These are phyloP conservation scores for Naganishia onofrii DNA, from an alignment of 768 basidiomycete genomes.

Conservation along the genomic window DNA sequence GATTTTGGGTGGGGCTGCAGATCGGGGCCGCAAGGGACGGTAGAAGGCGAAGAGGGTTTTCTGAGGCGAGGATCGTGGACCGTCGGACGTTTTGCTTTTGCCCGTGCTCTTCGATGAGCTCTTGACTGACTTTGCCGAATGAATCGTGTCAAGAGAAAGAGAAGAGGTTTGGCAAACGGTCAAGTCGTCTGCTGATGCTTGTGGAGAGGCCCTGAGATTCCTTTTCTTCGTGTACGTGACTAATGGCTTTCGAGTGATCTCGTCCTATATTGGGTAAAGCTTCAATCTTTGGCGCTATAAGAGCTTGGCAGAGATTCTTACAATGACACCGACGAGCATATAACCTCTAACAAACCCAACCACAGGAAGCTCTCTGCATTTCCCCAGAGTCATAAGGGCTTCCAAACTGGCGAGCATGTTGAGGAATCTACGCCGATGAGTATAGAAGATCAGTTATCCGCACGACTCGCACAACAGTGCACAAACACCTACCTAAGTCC, in stretches of 20 bases:
- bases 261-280: slow-evolving; percentile 40
- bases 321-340: slow-evolving; percentile 72
- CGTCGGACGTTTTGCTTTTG: neutral
- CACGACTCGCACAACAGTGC: neutral
- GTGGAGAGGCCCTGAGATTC: slow-evolving; percentile 35
- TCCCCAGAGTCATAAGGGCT: slow-evolving; percentile 56
- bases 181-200: slow-evolving; percentile 28
- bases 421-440: slow-evolving; percentile 58
- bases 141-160: neutral
- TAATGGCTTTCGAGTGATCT: slow-evolving; percentile 46
- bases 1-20: neutral
- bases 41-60: slow-evolving; percentile 29
- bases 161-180: neutral
- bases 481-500: slow-evolving; percentile 61
- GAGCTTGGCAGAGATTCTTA: neutral
- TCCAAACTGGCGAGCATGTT: slow-evolving; percentile 69
- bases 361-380: slow-evolving; percentile 74
- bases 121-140: neutral
- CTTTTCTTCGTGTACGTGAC: slow-evolving; percentile 2
- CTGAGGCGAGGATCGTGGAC: slow-evolving; percentile 14
- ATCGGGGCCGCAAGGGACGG: slow-evolving; percentile 1
- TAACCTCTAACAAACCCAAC: slow-evolving; percentile 69
- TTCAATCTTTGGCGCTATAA: neutral
- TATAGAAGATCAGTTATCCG: slow-evolving; percentile 19
- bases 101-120: neutral